These are phyloP conservation scores for Phytophthora hybrid DNA, from an alignment of 352 stramenopile species.

Conservation along the genomic window DNA sequence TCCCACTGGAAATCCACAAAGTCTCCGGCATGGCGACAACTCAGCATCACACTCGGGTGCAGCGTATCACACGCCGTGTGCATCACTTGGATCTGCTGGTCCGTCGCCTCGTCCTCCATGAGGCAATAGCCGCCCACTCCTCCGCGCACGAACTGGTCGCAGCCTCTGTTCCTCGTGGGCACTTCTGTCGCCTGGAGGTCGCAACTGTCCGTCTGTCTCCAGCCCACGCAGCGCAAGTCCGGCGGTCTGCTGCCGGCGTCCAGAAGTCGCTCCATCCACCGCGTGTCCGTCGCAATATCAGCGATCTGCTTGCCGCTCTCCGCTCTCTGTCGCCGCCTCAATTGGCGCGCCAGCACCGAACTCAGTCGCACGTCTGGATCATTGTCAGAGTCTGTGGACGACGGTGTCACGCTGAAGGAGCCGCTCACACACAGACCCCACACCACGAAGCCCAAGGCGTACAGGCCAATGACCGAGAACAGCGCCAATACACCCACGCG, in stretches of 20 bases:
- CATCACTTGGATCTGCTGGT: constrained; percentile 51
- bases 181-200: constrained; percentile 35
- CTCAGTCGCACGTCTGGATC: constrained; percentile 17
- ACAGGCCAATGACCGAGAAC: constrained; percentile 39
- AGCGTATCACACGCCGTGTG: constrained; percentile 46
- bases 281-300: not conserved
- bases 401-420: constrained; percentile 15
- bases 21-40: constrained; percentile 54
- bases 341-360: constrained; percentile 14
- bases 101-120: constrained; percentile 45
- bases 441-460: constrained; percentile 38
- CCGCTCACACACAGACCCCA: constrained; percentile 29
- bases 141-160: constrained; percentile 47
- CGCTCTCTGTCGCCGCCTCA: constrained; percentile 25
- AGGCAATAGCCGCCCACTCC: constrained; percentile 60
- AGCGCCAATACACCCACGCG: constrained; percentile 32
- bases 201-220: constrained; percentile 62
- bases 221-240: constrained; percentile 52
- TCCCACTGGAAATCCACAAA: constrained; percentile 51
- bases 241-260: constrained; percentile 22
- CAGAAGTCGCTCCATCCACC: constrained; percentile 23
- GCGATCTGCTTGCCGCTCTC: not conserved
- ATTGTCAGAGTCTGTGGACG: constrained; percentile 14
- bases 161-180: constrained; percentile 46
- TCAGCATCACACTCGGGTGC: constrained; percentile 47